phyloP scores from a whole-genome alignment of 257 asterid species.

The Perilla frutescens region DNA sequence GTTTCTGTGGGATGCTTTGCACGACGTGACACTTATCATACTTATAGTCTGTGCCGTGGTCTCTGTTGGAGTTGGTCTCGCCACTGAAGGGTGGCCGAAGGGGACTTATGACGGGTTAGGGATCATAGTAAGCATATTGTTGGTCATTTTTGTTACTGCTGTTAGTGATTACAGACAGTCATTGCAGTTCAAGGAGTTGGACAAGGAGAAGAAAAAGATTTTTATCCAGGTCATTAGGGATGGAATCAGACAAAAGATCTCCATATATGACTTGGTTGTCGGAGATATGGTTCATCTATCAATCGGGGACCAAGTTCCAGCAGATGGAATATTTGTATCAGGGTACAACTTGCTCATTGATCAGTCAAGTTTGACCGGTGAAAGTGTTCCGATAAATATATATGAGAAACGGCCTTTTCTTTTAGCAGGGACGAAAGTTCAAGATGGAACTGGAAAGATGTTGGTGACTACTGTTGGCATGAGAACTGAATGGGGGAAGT shows the following conservation, averaged over 20 bases:
- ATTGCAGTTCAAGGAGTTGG: slow-evolving; percentile 89
- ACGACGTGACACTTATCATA: slow-evolving; percentile 83
- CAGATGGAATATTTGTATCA: slow-evolving; percentile 79
- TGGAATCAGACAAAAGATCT: slow-evolving; percentile 76
- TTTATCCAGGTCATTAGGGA: slow-evolving; percentile 84
- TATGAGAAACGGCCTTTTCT: slow-evolving; percentile 76
- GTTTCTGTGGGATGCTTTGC: slow-evolving; percentile 96
- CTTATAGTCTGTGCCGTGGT: slow-evolving; percentile 89
- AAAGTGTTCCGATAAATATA: slow-evolving; percentile 75
- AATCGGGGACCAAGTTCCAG: slow-evolving; percentile 86
- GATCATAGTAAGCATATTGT: slow-evolving; percentile 75
- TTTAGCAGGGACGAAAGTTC: slow-evolving; percentile 83
- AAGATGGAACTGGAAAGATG: slow-evolving; percentile 89
- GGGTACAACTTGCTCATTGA: slow-evolving; percentile 84
- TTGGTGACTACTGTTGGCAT: slow-evolving; percentile 93
- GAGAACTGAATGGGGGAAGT: slow-evolving; percentile 99
- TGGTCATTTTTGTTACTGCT: slow-evolving; percentile 88
- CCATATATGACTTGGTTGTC: slow-evolving; percentile 80
- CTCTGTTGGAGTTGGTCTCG: slow-evolving; percentile 86
- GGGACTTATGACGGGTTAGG: slow-evolving; percentile 93
- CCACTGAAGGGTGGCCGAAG: slow-evolving; percentile 96
- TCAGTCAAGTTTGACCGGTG: slow-evolving; percentile 94
- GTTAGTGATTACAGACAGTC: slow-evolving; percentile 94
- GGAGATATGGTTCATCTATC: slow-evolving; percentile 84
- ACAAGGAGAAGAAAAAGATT: slow-evolving; percentile 93